phyloP scores from a whole-genome alignment of 129 eudicot genomes.

The Escallonia herrerae region DNA sequence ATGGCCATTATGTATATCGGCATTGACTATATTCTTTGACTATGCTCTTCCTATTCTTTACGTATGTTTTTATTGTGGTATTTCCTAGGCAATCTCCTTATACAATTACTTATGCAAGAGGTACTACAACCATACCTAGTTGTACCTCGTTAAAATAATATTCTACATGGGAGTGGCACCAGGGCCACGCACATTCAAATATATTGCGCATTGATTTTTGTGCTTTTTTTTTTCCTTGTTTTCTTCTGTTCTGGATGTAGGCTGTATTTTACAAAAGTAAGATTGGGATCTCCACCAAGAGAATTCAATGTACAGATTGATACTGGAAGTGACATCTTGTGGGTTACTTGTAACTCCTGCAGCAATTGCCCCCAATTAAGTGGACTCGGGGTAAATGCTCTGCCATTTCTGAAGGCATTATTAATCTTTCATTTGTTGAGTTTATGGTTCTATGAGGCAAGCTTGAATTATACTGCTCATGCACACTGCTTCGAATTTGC shows the following conservation, averaged over 20 bases:
- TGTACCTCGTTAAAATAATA: no score
- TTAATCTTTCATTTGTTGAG: not conserved
- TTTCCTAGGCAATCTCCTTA: no score
- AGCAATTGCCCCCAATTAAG: slow-evolving; percentile 74
- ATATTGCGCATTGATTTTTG: slow-evolving; percentile 16
- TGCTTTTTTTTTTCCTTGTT: slow-evolving; percentile 11
- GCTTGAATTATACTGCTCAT: slow-evolving; percentile 2
- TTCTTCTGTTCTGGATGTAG: slow-evolving; percentile 22
- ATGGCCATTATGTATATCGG: no score
- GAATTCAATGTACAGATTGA: slow-evolving; percentile 92
- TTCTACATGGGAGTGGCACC: no score
- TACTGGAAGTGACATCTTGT: slow-evolving; percentile 88
- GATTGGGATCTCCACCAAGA: slow-evolving; percentile 83
- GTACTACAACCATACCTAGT: no score
- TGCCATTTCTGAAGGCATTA: not conserved
- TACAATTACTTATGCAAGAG: no score
- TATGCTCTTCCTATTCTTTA: no score
- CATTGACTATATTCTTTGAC: no score
- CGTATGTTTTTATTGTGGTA: no score
- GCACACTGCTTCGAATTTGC: slow-evolving; percentile 10
- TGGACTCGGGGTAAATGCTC: slow-evolving; percentile 71
- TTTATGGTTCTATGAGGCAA: not conserved
- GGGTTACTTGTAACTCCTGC: slow-evolving; percentile 88
- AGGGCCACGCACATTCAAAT: no score
- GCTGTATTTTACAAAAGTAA: slow-evolving; percentile 80